Evolutionary conservation across 2,329 filamentous ascomycete species (phyloP), one percentile per base, ranked within the genome.

Genomic region (Penicillium frequentans): DNA sequence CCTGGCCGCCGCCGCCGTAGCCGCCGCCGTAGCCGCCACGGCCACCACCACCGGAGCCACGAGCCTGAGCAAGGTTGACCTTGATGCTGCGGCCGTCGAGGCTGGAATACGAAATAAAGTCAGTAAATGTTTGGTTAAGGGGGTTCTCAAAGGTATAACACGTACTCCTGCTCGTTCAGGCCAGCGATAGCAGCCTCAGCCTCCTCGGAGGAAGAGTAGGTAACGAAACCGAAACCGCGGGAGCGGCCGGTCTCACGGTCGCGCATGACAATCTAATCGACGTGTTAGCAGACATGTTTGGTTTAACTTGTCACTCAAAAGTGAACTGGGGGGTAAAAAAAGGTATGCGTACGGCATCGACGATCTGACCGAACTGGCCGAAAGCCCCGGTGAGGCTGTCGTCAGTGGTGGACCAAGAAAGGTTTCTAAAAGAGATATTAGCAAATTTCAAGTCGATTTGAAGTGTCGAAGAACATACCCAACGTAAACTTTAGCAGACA

Each of bases 221-320:
- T 62, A 42, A 62, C 60, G 60, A 62, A 62, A 33, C 60, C 60
- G 49, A 62, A 62, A 45, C 60, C 60, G 39, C 60, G 60, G 60
- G 52, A 56, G 49, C 60, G 60, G 31, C 55, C 52, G 39, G 60
- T 58, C 49, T 62, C 60, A 52, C 60, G 57, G 60, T 62, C 60
- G 19, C 26, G 33, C 57, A 62, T 55, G 46, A 62, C 60, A 42
- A 62, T 56, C 60, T 62, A 35, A 7, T 19, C 5, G 24, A 16
- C 29, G 7, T 6, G 23, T 59, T 31, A 56, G 53, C 29, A 46
- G 21, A 29, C 4, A 13, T 14, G 19, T 13, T 42, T 1, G 19
- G 2, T 13, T 19, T 23, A 4, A 14, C 39, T 42, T 6, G n/a
- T 7, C 39, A 19, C n/a, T 23, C 11, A 9, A 43, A 43, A 16